Percentiles rank a stretch among this genome's conserved stretches.
Evolutionary conservation across 2,329 filamentous ascomycete genomes (phyloP).

Genomic region (Eutypa lata): DNA sequence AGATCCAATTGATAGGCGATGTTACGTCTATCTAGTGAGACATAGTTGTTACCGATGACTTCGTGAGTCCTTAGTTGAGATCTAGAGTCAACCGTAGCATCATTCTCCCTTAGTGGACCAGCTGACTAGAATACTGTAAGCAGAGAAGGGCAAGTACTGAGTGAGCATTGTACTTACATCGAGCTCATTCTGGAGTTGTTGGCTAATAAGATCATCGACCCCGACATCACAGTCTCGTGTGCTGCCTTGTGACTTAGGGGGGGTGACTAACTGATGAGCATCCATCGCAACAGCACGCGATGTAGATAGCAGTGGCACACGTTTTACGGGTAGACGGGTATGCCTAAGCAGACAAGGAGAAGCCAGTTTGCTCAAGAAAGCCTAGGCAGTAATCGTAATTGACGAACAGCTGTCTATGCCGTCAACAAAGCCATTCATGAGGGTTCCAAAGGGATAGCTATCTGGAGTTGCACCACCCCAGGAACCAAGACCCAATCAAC

Average conservation of each 20-base stretch:
- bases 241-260: background rate
- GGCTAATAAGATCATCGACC: background rate
- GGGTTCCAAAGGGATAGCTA: no score
- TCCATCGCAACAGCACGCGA: background rate
- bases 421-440: no score
- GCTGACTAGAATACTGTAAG: background rate
- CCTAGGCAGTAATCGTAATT: no score
- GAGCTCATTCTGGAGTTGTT: background rate
- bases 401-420: no score
- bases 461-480: no score
- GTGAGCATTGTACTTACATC: background rate
- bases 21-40: background rate
- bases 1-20: constrained; percentile 3
- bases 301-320: background rate
- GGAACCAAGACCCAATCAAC: no score
- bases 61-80: no score
- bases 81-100: no score
- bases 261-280: background rate
- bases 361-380: no score
- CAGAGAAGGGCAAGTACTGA: background rate
- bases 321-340: no score
- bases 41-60: background rate
- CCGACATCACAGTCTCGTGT: background rate
- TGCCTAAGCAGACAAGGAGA: no score
- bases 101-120: background rate